Base-by-base conservation (phyloP, 176 grass and related monocot species). In the Elymus sibiricus region DNA sequence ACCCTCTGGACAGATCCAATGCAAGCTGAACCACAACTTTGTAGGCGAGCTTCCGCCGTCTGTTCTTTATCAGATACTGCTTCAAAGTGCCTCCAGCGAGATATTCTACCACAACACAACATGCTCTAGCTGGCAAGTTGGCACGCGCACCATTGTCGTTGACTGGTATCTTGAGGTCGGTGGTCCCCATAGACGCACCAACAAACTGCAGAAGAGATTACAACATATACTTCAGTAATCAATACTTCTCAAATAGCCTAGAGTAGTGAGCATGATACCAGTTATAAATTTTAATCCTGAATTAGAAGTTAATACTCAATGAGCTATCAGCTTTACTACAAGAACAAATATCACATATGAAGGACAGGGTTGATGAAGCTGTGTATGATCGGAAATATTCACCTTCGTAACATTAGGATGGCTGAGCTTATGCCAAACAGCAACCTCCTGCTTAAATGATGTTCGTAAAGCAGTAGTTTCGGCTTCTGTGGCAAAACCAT, bases 41-140 rank as follows among this genome's bases (percentile, higher is more conserved):
- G 63, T 95, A 98, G 40, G 95, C 83, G 5, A 98, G 95, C 77
- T 98, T 98, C 47, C 83, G 79, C n/a, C 88, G 74, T 24, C 86
- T 86, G 53, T 92, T 95, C 74, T 94, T 95, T 67, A 95, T 87
- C 31, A 98, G 79, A 83, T 94, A 92, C 31, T 94, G 95, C 76
- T 98, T 98, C 55, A 98, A 70, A 75, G 93, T 94, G 69, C 95
- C 95, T 40, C 95, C 93, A 62, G 93, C 89, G 0, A 92, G 93
- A 89, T 95, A 95, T 89, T 98, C 93, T 51, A 98, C 95, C 43
- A 98, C 93, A 22, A 95, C 95, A 65, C 95, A 98, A 28, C 95
- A 95, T 12, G 90, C 95, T 93, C 89, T 86, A 8, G 96, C 88
- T 0, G 97, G 90, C 74, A 95, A 40, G 85, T 88, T 89, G 65